Conservation (phyloP, 2,329 filamentous ascomycete species). For the Exophiala oligosperma region DNA sequence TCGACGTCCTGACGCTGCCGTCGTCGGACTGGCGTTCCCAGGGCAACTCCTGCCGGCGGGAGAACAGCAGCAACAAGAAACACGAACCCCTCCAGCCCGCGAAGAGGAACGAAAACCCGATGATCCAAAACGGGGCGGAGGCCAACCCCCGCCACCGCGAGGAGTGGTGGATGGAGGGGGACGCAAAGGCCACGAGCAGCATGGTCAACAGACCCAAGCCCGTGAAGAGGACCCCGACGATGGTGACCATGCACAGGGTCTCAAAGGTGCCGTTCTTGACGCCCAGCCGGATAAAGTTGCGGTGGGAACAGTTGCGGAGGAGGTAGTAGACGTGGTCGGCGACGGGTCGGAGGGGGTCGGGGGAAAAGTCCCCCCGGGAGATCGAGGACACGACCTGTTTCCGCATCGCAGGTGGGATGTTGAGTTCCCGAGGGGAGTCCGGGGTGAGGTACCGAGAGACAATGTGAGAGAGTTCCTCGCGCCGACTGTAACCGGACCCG, state of each 20-base stretch:
- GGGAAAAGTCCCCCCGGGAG: slow-evolving; percentile 3
- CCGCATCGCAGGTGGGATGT: slow-evolving; percentile 15
- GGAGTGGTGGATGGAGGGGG: slow-evolving; percentile 23
- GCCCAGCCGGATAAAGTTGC: slow-evolving; percentile 23
- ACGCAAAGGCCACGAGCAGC: slow-evolving; percentile 18
- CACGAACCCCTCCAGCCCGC: slow-evolving; percentile 19
- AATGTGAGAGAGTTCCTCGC: slow-evolving; percentile 14
- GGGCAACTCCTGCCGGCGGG: slow-evolving; percentile 21
- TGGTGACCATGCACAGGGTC: slow-evolving; percentile 24
- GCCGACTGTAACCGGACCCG: neutral
- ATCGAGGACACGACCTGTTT: slow-evolving; percentile 9
- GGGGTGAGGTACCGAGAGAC: slow-evolving; percentile 10
- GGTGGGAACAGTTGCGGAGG: slow-evolving; percentile 22
- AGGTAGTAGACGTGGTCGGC: slow-evolving; percentile 24
- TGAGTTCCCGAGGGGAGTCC: slow-evolving; percentile 15
- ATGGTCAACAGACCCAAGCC: slow-evolving; percentile 17
- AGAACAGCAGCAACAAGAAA: slow-evolving; percentile 22
- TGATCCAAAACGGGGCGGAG: slow-evolving; percentile 13
- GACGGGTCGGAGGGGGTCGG: slow-evolving; percentile 7
- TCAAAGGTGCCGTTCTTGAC: slow-evolving; percentile 25
- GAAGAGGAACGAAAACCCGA: slow-evolving; percentile 18
- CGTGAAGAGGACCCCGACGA: slow-evolving; percentile 17
- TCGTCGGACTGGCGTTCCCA: slow-evolving; percentile 18
- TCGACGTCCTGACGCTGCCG: neutral
- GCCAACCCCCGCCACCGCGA: slow-evolving; percentile 18